Evolutionary conservation across 108 stramenopile species (phyloP).

Genomic region (Skeletonema marinoi): DNA sequence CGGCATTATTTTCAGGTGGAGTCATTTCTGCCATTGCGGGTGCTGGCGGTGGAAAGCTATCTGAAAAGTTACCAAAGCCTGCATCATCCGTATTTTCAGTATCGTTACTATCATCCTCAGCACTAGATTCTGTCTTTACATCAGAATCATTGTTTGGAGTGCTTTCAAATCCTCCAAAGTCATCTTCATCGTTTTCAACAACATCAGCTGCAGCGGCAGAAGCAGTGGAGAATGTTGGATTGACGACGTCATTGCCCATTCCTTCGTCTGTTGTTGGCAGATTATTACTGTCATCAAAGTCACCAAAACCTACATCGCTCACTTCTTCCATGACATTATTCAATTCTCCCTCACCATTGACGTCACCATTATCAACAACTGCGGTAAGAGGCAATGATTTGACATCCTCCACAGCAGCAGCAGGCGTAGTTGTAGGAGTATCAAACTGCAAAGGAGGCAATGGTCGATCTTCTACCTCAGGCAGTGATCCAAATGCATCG

Average conservation of each 20-base stretch:
- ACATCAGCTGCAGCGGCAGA: not conserved
- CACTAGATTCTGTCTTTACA: not conserved
- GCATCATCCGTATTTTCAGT: not conserved
- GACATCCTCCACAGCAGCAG: not conserved
- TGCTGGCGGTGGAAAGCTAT: not conserved
- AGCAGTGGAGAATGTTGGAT: not conserved
- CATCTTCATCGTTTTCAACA: not conserved
- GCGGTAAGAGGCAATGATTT: not conserved
- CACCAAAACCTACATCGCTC: not conserved
- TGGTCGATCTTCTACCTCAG: constrained; percentile 43
- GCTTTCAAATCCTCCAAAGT: not conserved
- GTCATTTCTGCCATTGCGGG: not conserved
- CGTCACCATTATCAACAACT: not conserved
- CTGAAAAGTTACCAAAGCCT: not conserved
- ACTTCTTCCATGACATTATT: not conserved
- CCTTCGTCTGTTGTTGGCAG: not conserved
- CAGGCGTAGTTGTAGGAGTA: not conserved
- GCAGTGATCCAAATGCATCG: constrained; percentile 40
- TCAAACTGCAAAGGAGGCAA: constrained; percentile 26
- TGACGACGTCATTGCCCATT: not conserved
- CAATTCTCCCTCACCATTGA: not conserved
- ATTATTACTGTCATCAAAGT: constrained; percentile 1
- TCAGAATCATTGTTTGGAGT: not conserved
- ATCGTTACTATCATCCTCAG: not conserved
- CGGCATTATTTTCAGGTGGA: not conserved